These are phyloP conservation scores for Aspergillus alliaceus DNA, from an alignment of 2,329 filamentous ascomycete genomes.

Conservation along the genomic window DNA sequence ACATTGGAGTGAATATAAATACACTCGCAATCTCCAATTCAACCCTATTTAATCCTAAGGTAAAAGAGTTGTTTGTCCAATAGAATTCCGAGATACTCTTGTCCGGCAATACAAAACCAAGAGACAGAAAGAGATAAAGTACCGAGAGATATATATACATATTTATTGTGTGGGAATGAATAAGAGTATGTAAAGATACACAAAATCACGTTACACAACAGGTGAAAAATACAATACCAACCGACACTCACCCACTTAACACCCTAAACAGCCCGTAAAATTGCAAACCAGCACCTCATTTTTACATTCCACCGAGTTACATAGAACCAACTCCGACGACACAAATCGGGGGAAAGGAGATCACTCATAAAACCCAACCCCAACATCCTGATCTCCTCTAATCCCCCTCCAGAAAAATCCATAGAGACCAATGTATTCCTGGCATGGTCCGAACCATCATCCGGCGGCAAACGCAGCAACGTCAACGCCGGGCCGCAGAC, in stretches of 20 bases:
- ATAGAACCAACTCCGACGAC: not conserved
- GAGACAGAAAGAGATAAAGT: not conserved
- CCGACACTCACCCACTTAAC: not conserved
- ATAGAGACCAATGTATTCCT: constrained; percentile 19
- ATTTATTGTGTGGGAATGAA: no score
- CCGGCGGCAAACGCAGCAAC: constrained; percentile 1
- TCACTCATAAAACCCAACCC: not conserved
- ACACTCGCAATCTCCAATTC: not conserved
- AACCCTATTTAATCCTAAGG: no score
- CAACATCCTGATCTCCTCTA: not conserved
- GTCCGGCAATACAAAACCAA: no score
- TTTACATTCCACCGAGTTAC: constrained; percentile 1
- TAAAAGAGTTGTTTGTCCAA: no score
- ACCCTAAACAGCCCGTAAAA: constrained; percentile 1
- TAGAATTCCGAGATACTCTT: not conserved
- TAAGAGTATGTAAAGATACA: not conserved
- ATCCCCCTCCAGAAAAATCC: not conserved
- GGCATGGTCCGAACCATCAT: constrained; percentile 14
- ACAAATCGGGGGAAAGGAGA: not conserved
- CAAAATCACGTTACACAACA: not conserved
- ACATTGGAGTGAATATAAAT: constrained; percentile 5
- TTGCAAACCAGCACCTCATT: constrained; percentile 5
- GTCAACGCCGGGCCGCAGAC: not conserved
- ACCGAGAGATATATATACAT: not conserved
- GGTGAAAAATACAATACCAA: constrained; percentile 6